Evolutionary conservation across 2,329 filamentous ascomycete species (phyloP), one percentile per base, ranked within the genome.

Genomic region (Alternaria dauci): DNA sequence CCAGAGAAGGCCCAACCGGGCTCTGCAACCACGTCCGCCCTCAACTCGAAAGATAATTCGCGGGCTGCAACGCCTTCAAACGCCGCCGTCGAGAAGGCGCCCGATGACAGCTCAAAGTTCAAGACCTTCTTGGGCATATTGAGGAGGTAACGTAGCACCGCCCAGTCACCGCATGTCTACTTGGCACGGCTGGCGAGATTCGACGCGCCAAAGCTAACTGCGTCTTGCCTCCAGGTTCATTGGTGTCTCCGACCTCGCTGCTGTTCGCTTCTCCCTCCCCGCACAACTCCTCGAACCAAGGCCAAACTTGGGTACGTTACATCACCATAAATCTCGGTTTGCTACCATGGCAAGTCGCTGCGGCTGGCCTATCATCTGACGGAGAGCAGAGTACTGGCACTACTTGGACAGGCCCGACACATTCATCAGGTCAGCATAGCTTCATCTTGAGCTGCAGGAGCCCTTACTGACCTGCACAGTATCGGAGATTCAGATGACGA

Each of bases 351-450:
- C 46, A 50, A 36, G 20, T 32, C 16, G 46, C 42, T 43, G 46
- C 46, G 43, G 38, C 28, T 16, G 16, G 23, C 60, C 38, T 20
- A 28, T 63, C 43, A 46, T 69, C 74, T 78, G 67, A 74, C 69
- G 44, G 36, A 43, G 38, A 52, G 54, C 71, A 88, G 95, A 99
- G 83, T 99, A 98, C 82, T 99, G 95, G 95, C 96, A 96, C 75
- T 99, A 99, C 76, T 85, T 99, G 77, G 95, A 99, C 80, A 88
- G 93, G 70, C 94, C 94, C 23, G 96, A 96, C 79, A 92, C 94
- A 48, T 97, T 99, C 76, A 86, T 87, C 65, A 87, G 84, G 85
- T 87, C 69, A 72, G 81, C 66, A 63, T 58, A 52, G 38, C 28
- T 8, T 20, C 42, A 48, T 47, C 25, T n/a, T 16, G 11, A 9